Evolutionary conservation across 2,329 filamentous ascomycete species (phyloP).

Genomic region (Hymenoscyphus scutula): DNA sequence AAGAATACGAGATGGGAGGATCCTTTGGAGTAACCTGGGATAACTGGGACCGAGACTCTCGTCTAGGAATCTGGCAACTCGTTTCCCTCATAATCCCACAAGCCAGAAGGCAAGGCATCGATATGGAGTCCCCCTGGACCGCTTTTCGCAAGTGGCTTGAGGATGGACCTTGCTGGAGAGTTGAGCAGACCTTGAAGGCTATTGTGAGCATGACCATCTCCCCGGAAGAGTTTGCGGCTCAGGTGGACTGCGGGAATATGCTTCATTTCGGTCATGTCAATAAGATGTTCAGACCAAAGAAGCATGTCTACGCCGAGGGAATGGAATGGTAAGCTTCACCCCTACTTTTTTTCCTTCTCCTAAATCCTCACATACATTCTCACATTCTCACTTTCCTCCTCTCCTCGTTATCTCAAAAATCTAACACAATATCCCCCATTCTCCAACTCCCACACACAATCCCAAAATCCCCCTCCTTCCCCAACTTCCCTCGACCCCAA

Average conservation of each 20-base stretch:
- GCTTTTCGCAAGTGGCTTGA: conserved; percentile 32
- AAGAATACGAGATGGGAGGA: conserved; percentile 10
- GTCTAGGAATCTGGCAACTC: conserved; percentile 29
- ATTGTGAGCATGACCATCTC: conserved; percentile 13
- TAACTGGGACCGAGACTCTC: conserved; percentile 23
- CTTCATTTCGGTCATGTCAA: conserved; percentile 13
- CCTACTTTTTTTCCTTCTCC: background rate
- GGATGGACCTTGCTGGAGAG: conserved; percentile 25
- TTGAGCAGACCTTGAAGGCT: conserved; percentile 23
- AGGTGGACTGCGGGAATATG: conserved; percentile 19
- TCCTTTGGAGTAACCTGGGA: conserved; percentile 33
- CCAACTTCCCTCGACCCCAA: no score
- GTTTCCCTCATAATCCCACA: conserved; percentile 19
- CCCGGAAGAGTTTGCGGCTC: conserved; percentile 15
- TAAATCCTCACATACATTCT: background rate
- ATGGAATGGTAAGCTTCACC: background rate
- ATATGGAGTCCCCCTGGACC: conserved; percentile 19
- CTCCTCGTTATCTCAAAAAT: background rate
- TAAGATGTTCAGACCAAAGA: background rate
- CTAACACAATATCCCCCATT: background rate
- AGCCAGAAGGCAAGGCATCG: conserved; percentile 24
- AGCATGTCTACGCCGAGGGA: background rate
- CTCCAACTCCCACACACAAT: background rate
- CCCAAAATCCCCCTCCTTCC: no score
- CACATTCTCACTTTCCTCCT: background rate